Conservation (phyloP, 495 filamentous ascomycete species). For the Podospora fimiseda region DNA sequence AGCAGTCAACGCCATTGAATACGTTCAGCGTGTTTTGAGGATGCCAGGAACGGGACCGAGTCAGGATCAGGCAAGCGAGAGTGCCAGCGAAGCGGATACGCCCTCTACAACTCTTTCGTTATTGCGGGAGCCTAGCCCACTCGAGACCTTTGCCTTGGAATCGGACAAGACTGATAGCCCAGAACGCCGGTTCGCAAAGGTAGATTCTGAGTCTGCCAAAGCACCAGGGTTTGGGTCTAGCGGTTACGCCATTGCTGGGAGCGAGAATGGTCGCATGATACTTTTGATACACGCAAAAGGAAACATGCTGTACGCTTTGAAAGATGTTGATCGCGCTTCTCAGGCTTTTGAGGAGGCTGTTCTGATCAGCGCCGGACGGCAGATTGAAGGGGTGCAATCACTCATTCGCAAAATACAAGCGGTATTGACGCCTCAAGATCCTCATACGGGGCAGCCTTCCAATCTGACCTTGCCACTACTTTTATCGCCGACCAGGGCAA, state of each 20-base stretch:
- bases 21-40: conserved; percentile 72
- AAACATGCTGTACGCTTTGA: conserved; percentile 92
- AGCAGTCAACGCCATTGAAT: conserved; percentile 83
- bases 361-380: conserved; percentile 72
- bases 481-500: conserved; percentile 74
- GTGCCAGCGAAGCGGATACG: conserved; percentile 18
- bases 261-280: conserved; percentile 89
- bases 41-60: conserved; percentile 23
- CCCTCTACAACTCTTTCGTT: conserved; percentile 15
- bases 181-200: conserved; percentile 12
- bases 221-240: conserved; percentile 69
- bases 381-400: conserved; percentile 64
- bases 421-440: conserved; percentile 51
- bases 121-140: conserved; percentile 8
- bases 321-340: conserved; percentile 76
- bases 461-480: conserved; percentile 50
- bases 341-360: conserved; percentile 94
- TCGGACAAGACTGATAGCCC: conserved; percentile 21
- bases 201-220: conserved; percentile 43
- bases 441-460: conserved; percentile 19
- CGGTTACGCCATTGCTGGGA: conserved; percentile 77
- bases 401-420: conserved; percentile 76
- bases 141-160: conserved; percentile 19
- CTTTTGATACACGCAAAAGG: conserved; percentile 93
- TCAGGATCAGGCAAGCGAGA: conserved; percentile 15